phyloP scores from a whole-genome alignment of 495 filamentous ascomycete species.

The Daldinia caldariorum region DNA sequence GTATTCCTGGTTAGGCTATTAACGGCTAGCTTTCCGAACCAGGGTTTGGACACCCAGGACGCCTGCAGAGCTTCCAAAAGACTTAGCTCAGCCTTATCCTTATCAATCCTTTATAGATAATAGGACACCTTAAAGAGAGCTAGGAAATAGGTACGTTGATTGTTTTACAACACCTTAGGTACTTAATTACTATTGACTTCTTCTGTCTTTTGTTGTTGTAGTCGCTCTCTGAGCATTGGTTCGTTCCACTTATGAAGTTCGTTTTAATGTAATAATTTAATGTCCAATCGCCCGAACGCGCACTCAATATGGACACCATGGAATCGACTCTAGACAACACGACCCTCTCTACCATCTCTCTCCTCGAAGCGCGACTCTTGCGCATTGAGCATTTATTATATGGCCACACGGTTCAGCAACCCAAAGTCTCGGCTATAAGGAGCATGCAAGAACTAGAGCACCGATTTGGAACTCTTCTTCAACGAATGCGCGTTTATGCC shows the following conservation, averaged over 20 bases:
- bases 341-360: conserved; percentile 71
- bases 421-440: conserved; percentile 56
- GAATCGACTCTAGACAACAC: conserved; percentile 61
- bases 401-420: conserved; percentile 58
- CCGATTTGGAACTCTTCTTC: conserved; percentile 54
- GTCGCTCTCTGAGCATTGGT: not conserved
- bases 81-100: conserved; percentile 34
- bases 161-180: not conserved
- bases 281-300: not conserved
- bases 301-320: conserved; percentile 47
- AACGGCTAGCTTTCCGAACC: conserved; percentile 26
- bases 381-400: conserved; percentile 79
- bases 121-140: not conserved
- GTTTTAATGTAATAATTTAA: not conserved
- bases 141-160: no score
- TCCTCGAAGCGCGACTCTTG: conserved; percentile 79
- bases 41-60: not conserved
- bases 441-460: conserved; percentile 73
- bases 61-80: conserved; percentile 18
- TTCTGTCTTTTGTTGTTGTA: not conserved
- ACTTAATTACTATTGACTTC: not conserved
- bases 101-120: conserved; percentile 6
- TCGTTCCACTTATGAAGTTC: not conserved
- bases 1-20: conserved; percentile 37
- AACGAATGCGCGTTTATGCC: conserved; percentile 55